Conservation (phyloP, 805 yeast species). For the Candida vartiovaarae region DNA sequence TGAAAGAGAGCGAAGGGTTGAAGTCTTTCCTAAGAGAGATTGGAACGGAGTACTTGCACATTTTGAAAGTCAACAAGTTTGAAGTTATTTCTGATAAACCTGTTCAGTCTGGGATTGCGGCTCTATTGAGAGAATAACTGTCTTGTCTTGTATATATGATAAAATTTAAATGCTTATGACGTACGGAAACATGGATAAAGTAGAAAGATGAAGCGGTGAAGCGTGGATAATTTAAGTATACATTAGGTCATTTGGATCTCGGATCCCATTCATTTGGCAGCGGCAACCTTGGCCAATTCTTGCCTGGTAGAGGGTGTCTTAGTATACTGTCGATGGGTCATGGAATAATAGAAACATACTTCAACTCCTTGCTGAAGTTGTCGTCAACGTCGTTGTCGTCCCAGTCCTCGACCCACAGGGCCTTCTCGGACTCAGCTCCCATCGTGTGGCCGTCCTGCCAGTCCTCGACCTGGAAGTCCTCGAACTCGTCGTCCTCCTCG, state of each 20-base stretch:
- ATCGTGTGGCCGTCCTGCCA: conserved; percentile 62
- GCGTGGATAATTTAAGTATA: not conserved
- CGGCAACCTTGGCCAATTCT: conserved; percentile 21
- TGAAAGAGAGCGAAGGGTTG: conserved; percentile 19
- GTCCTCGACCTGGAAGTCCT: conserved; percentile 89
- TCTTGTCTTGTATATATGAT: not conserved
- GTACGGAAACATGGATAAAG: too few relatives aligned
- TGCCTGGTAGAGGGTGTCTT: conserved; percentile 6
- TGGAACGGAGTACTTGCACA: conserved; percentile 38
- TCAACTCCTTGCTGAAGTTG: conserved; percentile 70
- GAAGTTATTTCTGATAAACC: conserved; percentile 27
- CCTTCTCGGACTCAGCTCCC: conserved; percentile 43
- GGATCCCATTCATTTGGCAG: conserved; percentile 9
- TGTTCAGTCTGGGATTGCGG: conserved; percentile 3
- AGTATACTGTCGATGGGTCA: too few relatives aligned
- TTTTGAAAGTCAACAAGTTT: conserved; percentile 35
- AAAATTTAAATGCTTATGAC: too few relatives aligned
- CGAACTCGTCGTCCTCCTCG: conserved; percentile 96
- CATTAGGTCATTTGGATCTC: not conserved
- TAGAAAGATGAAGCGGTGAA: too few relatives aligned
- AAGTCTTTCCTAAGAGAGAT: conserved; percentile 37
- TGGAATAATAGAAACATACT: conserved; percentile 30
- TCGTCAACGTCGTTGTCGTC: conserved; percentile 93
- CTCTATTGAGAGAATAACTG: not conserved
- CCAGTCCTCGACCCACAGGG: conserved; percentile 97